Percentiles rank a stretch among this genome's conserved stretches.
phyloP scores from a whole-genome alignment of 108 stramenopile species.

The Licmophora abbreviata region DNA sequence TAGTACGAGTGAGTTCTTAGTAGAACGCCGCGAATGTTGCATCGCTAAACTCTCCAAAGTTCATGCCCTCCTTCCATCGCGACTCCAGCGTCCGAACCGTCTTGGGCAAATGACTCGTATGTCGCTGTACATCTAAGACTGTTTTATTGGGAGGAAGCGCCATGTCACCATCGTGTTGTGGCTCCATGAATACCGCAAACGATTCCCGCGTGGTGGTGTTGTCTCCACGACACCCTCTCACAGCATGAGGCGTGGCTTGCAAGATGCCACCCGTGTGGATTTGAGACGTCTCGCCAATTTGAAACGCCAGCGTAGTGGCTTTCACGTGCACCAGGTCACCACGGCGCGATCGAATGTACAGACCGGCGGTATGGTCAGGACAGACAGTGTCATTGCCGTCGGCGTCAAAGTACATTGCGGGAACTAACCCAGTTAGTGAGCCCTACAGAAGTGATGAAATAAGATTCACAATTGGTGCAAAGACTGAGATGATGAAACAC shows the following conservation, averaged over 20 bases:
- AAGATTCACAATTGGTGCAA: no score
- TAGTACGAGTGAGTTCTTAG: no score
- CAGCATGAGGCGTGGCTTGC: constrained; percentile 92
- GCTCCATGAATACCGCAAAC: constrained; percentile 76
- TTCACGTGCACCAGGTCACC: constrained; percentile 49
- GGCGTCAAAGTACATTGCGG: constrained; percentile 67
- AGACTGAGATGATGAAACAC: no score
- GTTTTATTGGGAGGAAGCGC: constrained; percentile 37
- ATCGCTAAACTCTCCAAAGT: constrained; percentile 70
- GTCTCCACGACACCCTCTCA: constrained; percentile 52
- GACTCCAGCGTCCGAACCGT: constrained; percentile 36
- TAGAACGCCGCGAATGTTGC: constrained; percentile 67
- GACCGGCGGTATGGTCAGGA: constrained; percentile 60
- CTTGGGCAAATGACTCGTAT: constrained; percentile 27
- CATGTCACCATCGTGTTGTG: constrained; percentile 47
- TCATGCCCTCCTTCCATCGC: constrained; percentile 53
- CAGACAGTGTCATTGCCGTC: constrained; percentile 27
- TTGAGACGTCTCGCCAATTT: constrained; percentile 89
- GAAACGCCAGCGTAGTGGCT: constrained; percentile 66
- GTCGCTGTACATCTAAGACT: constrained; percentile 41
- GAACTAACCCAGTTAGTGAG: constrained; percentile 83
- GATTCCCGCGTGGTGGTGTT: constrained; percentile 42
- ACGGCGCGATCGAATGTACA: constrained; percentile 73
- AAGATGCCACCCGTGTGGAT: constrained; percentile 85
- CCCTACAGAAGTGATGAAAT: constrained; percentile 32